phyloP scores from a whole-genome alignment of 1,284 basidiomycete genomes.

The Malassezia vespertilionis region DNA sequence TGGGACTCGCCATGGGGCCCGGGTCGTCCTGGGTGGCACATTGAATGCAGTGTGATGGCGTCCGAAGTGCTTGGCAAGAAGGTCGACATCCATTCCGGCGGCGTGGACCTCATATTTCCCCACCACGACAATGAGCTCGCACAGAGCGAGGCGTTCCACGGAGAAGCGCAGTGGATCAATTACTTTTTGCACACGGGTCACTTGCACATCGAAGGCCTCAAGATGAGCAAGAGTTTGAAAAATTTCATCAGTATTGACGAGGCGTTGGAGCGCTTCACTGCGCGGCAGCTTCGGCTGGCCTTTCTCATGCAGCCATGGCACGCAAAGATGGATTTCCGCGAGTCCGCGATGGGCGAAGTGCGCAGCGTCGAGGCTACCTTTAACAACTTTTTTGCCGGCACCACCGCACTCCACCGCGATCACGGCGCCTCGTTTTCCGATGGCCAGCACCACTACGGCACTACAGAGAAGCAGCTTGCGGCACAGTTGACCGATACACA shows the following conservation, averaged over 20 bases:
- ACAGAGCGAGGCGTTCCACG: conserved; percentile 81
- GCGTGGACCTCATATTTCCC: conserved; percentile 91
- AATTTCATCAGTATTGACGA: conserved; percentile 99
- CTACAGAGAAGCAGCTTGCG: conserved; percentile 26
- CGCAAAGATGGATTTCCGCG: conserved; percentile 84
- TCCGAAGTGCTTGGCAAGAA: conserved; percentile 77
- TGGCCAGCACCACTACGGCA: conserved; percentile 48
- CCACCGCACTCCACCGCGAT: conserved; percentile 62
- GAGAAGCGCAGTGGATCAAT: conserved; percentile 89
- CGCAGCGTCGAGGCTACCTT: conserved; percentile 71
- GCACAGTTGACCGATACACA: conserved; percentile 65
- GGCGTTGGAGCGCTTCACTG: conserved; percentile 71
- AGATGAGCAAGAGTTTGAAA: conserved; percentile 99
- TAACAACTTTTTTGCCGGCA: conserved; percentile 87
- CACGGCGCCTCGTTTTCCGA: conserved; percentile 51
- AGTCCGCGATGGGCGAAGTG: conserved; percentile 73
- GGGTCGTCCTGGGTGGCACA: conserved; percentile 98
- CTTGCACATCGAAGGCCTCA: conserved; percentile 93
- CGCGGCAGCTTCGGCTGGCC: conserved; percentile 83
- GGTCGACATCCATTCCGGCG: conserved; percentile 97
- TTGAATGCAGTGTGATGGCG: conserved; percentile 99
- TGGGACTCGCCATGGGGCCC: conserved; percentile 95
- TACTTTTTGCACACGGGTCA: conserved; percentile 99
- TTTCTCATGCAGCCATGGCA: conserved; percentile 90
- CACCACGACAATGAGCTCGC: conserved; percentile 99